Conservation (phyloP, 2,329 filamentous ascomycete species). For the Nigrograna mackinnonii region DNA sequence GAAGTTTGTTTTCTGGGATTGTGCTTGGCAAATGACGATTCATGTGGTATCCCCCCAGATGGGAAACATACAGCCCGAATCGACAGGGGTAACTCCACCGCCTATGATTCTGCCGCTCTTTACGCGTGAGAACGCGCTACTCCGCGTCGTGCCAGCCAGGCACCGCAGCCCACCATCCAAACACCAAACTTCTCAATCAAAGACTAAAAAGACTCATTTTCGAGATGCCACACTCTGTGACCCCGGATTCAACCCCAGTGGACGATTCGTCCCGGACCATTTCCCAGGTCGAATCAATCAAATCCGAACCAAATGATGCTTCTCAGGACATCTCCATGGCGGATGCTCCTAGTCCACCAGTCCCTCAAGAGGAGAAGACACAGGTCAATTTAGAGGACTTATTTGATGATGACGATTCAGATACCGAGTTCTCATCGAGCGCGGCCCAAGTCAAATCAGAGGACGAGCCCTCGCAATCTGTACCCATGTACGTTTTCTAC, state of each 20-base stretch:
- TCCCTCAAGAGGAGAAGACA: constrained; percentile 19
- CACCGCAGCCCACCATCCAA: too few relatives aligned
- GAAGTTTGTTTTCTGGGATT: constrained; percentile 2
- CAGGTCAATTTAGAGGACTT: constrained; percentile 58
- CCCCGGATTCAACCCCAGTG: constrained; percentile 42
- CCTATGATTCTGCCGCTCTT: too few relatives aligned
- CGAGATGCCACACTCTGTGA: constrained; percentile 54
- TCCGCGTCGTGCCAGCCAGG: too few relatives aligned
- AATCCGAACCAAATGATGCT: constrained; percentile 22
- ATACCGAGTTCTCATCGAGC: constrained; percentile 62
- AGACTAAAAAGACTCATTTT: too few relatives aligned
- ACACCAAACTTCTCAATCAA: too few relatives aligned
- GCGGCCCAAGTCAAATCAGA: constrained; percentile 50
- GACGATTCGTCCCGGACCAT: constrained; percentile 38
- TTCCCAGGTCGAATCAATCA: constrained; percentile 42
- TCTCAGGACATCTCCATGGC: constrained; percentile 35
- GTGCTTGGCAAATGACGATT: constrained; percentile 2
- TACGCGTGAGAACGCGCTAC: too few relatives aligned
- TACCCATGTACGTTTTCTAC: constrained; percentile 39
- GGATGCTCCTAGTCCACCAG: constrained; percentile 27
- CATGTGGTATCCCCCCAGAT: too few relatives aligned
- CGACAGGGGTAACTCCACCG: too few relatives aligned
- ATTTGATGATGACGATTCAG: constrained; percentile 61
- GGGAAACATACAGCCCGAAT: too few relatives aligned
- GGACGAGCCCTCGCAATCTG: constrained; percentile 41